Conservation (phyloP, 2,329 filamentous ascomycete species). For the Pseudogymnoascus sp. region DNA sequence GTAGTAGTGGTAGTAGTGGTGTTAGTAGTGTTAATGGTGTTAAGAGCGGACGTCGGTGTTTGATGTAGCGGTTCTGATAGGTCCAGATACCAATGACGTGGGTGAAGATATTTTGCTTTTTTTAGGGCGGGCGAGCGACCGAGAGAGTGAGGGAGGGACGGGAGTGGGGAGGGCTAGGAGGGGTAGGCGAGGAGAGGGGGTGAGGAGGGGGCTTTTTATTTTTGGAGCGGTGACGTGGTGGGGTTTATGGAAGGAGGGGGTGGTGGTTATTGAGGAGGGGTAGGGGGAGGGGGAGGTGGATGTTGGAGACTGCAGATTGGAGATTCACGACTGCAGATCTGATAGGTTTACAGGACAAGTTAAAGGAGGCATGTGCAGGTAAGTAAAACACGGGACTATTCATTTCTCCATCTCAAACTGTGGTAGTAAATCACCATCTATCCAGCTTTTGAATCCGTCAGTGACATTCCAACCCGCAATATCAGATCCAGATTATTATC, state of each 20-base stretch:
- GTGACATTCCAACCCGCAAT: neutral
- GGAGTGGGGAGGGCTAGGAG: neutral
- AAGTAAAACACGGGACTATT: neutral
- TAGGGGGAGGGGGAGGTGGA: neutral
- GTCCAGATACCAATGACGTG: neutral
- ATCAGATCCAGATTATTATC: neutral
- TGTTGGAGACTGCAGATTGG: neutral
- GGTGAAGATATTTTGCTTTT: neutral
- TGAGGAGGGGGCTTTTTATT: no score
- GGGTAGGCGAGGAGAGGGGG: no score
- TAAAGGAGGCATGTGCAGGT: no score
- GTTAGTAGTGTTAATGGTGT: neutral
- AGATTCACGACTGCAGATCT: neutral
- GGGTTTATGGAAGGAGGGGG: neutral
- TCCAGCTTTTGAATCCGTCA: neutral
- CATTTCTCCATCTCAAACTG: neutral
- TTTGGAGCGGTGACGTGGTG: no score
- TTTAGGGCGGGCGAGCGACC: neutral
- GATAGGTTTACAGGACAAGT: neutral
- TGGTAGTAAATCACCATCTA: neutral
- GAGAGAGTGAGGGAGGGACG: neutral
- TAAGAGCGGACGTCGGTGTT: neutral
- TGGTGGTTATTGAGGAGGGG: neutral
- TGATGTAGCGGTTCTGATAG: neutral
- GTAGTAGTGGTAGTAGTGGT: no score